These are phyloP conservation scores for Lagenidium sp. DNA, from an alignment of 352 stramenopile species.

Conservation along the genomic window DNA sequence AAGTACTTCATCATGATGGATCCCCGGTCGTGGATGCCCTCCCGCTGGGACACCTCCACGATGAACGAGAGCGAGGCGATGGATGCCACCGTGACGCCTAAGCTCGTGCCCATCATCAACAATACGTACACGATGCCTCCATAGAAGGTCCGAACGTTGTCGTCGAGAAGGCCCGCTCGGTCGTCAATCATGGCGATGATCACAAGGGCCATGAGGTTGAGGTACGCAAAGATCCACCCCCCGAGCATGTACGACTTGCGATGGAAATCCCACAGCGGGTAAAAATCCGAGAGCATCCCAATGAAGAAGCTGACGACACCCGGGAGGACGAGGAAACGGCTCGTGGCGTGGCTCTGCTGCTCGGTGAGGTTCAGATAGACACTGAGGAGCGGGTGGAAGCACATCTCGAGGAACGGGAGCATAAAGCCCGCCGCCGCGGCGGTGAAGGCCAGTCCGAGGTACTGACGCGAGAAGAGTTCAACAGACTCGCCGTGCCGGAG, in stretches of 20 bases:
- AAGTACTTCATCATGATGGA: slow-evolving; percentile 59
- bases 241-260: slow-evolving; percentile 74
- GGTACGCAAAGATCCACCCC: slow-evolving; percentile 61
- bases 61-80: slow-evolving; percentile 53
- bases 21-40: slow-evolving; percentile 65
- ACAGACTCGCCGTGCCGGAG: slow-evolving; percentile 39
- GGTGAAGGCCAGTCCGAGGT: slow-evolving; percentile 50
- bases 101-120: slow-evolving; percentile 49
- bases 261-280: slow-evolving; percentile 62
- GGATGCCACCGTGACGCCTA: slow-evolving; percentile 53
- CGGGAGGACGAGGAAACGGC: slow-evolving; percentile 43
- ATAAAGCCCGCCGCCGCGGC: slow-evolving; percentile 51
- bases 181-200: slow-evolving; percentile 54
- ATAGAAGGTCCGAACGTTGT: slow-evolving; percentile 41
- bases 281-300: slow-evolving; percentile 69
- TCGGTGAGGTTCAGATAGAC: slow-evolving; percentile 43
- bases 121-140: slow-evolving; percentile 62
- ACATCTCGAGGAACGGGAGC: slow-evolving; percentile 43
- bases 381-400: slow-evolving; percentile 52
- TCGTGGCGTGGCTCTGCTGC: slow-evolving; percentile 35
- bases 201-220: slow-evolving; percentile 58
- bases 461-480: slow-evolving; percentile 51
- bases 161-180: slow-evolving; percentile 17
- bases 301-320: slow-evolving; percentile 67
- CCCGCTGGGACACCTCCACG: slow-evolving; percentile 68